Evolutionary conservation across 768 basidiomycete genomes (phyloP), one percentile per base, ranked within the genome.

Genomic region (Calocera cornea): DNA sequence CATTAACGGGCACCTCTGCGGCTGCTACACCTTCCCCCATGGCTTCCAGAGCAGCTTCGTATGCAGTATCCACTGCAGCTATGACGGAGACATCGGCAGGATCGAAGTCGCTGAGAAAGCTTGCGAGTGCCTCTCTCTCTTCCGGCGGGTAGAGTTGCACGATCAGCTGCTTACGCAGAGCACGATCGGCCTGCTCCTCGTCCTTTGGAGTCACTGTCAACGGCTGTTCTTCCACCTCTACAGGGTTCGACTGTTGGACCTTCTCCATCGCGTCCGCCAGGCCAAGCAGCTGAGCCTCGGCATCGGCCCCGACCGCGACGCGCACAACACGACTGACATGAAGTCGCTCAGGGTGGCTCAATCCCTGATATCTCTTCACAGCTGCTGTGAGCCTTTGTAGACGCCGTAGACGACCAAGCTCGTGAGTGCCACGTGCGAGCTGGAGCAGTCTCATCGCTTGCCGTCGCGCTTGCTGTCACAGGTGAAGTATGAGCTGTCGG

Each of bases 391-490:
- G 54, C 22, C 54, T 11, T 27, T 76, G 74, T 1, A 91, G 78
- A 54, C 89, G 81, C 65, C 79, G 73, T 41, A 84, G 77, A 66
- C 89, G 84, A 31, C 82, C 81, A 19, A 75, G 72, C 74, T 91
- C 89, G 22, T 90, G 79, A 11, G 76, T 74, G 10, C 83, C 83
- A 64, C 89, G 83, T 7, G 81, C 79, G 10, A 75, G 71, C 8
- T 83, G 77, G 41, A 85, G 74, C 27, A 76, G 78, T 63, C 83
- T 83, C 5, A 78, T 78, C 65, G 82, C 79, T 67, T 79, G 81
- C 65, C 89, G 77, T 63, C 89, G 81, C 70, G 83, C 80, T 34
- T 78, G 73, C 89, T 90, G 60, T 41, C 38, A 22, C 64, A 11
- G n/a, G 14, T 24, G 29, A 50, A 24, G 60, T 16, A 36, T 22